phyloP scores from a whole-genome alignment of 1,284 basidiomycete species.

The Gomphus sp. region DNA sequence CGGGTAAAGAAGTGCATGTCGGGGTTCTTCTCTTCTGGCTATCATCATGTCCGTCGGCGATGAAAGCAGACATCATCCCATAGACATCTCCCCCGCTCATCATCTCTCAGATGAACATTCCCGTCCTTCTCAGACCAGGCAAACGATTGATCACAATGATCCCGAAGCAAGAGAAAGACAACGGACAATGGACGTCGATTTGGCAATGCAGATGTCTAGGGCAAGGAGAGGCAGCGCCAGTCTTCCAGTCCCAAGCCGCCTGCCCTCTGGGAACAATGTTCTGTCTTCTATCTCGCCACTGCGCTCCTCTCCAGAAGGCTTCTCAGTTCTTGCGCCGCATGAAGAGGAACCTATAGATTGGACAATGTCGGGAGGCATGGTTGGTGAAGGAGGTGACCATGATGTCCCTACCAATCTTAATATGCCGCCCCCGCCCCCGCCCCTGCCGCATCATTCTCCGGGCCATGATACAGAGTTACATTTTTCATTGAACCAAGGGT shows the following conservation, averaged over 20 bases:
- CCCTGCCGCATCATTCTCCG: constrained; percentile 9
- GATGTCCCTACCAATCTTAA: not conserved
- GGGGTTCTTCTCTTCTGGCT: too few relatives aligned
- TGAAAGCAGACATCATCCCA: not conserved
- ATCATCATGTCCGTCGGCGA: not conserved
- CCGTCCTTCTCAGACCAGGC: constrained; percentile 21
- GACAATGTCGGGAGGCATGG: constrained; percentile 28
- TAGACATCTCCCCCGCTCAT: not conserved
- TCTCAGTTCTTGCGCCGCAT: constrained; percentile 13
- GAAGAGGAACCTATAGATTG: constrained; percentile 21
- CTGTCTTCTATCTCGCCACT: constrained; percentile 20
- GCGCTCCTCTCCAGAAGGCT: constrained; percentile 12
- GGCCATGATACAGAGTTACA: constrained; percentile 13
- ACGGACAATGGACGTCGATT: constrained; percentile 78
- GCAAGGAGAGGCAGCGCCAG: constrained; percentile 60
- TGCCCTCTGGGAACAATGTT: constrained; percentile 14
- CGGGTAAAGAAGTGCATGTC: too few relatives aligned
- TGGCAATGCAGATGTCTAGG: constrained; percentile 73
- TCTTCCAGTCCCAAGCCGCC: constrained; percentile 15
- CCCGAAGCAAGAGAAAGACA: constrained; percentile 68
- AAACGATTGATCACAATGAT: constrained; percentile 54
- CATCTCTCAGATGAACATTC: not conserved
- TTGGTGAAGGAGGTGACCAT: constrained; percentile 7
- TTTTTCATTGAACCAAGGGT: constrained; percentile 7
- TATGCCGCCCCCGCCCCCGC: not conserved